These are phyloP conservation scores for Golovinomyces cichoracearum DNA, from an alignment of 2,329 filamentous ascomycete species.

Conservation along the genomic window DNA sequence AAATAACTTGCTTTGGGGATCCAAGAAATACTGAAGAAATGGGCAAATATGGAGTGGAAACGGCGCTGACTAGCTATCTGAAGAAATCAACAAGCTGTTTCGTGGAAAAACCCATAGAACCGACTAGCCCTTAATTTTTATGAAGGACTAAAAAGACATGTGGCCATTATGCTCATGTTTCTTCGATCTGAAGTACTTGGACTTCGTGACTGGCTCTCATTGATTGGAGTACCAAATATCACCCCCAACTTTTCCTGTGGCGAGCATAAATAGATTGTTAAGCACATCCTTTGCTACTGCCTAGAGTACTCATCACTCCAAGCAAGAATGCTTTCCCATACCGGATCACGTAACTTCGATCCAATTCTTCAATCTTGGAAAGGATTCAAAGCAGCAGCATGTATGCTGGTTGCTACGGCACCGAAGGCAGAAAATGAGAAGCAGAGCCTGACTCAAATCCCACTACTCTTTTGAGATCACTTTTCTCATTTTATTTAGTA, in stretches of 20 bases:
- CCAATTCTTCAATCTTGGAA: not conserved
- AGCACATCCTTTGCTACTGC: not conserved
- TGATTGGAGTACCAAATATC: not conserved
- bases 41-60: not conserved
- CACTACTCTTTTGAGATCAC: not conserved
- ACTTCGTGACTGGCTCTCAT: not conserved
- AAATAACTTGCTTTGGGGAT: not conserved
- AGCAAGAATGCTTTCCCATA: not conserved
- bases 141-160: not conserved
- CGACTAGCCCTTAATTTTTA: not conserved
- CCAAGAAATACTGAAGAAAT: too few species aligned
- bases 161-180: not conserved
- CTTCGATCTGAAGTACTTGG: not conserved
- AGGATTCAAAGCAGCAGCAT: not conserved
- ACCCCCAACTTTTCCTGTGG: not conserved
- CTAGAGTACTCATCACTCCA: not conserved
- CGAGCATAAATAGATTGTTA: not conserved
- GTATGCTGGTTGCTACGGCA: not conserved
- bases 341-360: not conserved
- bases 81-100: not conserved
- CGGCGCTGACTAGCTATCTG: not conserved
- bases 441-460: not conserved
- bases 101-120: not conserved
- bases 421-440: not conserved
- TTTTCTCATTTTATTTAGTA: not conserved